A percentile compares a stretch with the other conserved stretches of the same genome.
Conservation (phyloP, 495 filamentous ascomycete species). For the Rostrohypoxylon terebratum region DNA sequence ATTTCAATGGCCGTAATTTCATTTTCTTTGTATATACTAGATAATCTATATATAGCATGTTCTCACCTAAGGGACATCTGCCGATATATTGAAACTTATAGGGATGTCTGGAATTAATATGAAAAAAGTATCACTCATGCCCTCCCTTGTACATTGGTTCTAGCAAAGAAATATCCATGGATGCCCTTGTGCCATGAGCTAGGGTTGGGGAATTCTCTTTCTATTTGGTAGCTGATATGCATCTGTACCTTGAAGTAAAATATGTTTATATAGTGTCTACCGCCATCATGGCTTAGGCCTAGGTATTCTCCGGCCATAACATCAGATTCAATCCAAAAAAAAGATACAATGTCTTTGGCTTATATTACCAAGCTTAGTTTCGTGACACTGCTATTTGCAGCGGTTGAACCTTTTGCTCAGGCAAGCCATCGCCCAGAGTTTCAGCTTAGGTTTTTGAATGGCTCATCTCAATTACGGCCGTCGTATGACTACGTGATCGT, state of each 20-base stretch:
- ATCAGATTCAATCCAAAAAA: not conserved
- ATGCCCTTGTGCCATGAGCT: not conserved
- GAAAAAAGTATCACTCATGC: not conserved
- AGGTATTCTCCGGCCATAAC: not conserved
- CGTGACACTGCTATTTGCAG: slow-evolving; percentile 16
- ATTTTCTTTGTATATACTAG: slow-evolving; percentile 9
- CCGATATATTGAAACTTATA: slow-evolving; percentile 33
- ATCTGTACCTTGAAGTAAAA: not conserved
- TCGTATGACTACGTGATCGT: slow-evolving; percentile 63
- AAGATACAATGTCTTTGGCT: slow-evolving; percentile 22
- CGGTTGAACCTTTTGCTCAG: slow-evolving; percentile 25
- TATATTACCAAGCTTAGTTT: slow-evolving; percentile 11
- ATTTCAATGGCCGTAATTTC: slow-evolving; percentile 23
- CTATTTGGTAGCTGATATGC: not conserved
- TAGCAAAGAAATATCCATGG: not conserved
- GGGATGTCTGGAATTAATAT: slow-evolving; percentile 28
- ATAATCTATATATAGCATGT: slow-evolving; percentile 27
- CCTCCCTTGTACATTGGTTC: not conserved
- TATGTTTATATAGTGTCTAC: slow-evolving; percentile 16
- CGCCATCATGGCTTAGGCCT: not conserved
- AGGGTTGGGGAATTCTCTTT: slow-evolving; percentile 5
- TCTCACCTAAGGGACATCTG: slow-evolving; percentile 32
- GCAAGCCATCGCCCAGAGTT: slow-evolving; percentile 19
- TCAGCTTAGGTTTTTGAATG: slow-evolving; percentile 31
- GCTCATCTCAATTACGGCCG: slow-evolving; percentile 18